These are phyloP conservation scores for Sungouiella blattae DNA, from an alignment of 805 yeast species.

Conservation along the genomic window DNA sequence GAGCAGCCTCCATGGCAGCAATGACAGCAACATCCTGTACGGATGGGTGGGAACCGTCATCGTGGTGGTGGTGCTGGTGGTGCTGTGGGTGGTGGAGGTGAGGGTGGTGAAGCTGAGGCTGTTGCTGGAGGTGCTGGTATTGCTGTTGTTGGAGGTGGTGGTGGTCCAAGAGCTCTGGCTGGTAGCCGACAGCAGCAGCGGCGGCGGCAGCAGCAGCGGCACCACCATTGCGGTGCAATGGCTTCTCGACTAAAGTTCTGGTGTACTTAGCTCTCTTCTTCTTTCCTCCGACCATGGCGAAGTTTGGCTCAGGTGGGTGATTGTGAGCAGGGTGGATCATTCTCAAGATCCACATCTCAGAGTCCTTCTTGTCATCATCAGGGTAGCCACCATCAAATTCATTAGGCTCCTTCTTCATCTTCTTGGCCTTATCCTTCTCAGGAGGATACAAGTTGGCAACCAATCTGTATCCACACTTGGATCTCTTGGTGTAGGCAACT, in stretches of 20 bases:
- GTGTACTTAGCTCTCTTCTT: conserved; percentile 39
- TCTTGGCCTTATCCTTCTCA: conserved; percentile 40
- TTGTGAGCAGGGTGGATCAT: conserved; percentile 46
- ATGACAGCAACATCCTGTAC: conserved; percentile 42
- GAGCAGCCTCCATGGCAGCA: conserved; percentile 39
- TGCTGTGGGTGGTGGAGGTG: conserved; percentile 18
- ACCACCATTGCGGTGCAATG: conserved; percentile 28
- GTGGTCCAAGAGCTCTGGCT: conserved; percentile 21
- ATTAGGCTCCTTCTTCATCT: conserved; percentile 21
- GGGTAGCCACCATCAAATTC: conserved; percentile 19
- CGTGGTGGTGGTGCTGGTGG: conserved; percentile 24
- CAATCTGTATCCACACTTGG: conserved; percentile 44
- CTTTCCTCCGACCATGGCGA: conserved; percentile 22
- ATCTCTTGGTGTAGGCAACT: conserved; percentile 45
- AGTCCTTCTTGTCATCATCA: conserved; percentile 18
- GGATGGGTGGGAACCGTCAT: conserved; percentile 23
- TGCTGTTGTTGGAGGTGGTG: conserved; percentile 20
- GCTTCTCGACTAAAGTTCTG: conserved; percentile 43
- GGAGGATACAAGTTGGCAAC: conserved; percentile 39
- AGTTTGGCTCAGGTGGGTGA: conserved; percentile 41
- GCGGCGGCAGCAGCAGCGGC: conserved; percentile 22
- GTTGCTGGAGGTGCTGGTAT: conserved; percentile 18
- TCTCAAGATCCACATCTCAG: conserved; percentile 44
- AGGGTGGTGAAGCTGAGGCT: conserved; percentile 22
- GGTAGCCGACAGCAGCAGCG: conserved; percentile 24